Percentiles rank a stretch among this genome's conserved stretches.
Conservation (phyloP, 352 stramenopile genomes). For the Globisporangium recalcitrans region DNA sequence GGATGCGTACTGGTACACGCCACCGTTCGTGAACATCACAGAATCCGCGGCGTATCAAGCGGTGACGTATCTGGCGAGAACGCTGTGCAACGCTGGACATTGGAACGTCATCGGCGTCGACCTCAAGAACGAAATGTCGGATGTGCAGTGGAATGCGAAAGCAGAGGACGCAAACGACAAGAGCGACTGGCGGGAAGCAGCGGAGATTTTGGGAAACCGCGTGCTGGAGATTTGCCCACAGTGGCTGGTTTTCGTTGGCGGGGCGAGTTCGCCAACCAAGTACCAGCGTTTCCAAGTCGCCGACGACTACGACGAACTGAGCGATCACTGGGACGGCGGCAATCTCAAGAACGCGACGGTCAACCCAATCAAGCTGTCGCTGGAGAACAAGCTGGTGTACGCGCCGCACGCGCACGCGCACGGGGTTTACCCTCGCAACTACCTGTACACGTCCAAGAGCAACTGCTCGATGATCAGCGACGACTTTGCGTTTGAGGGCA, state of each 20-base stretch:
- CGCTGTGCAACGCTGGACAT: conserved; percentile 44
- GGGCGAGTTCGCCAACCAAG: conserved; percentile 38
- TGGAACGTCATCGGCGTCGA: conserved; percentile 71
- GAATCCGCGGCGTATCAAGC: conserved; percentile 42
- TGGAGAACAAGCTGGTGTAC: conserved; percentile 60
- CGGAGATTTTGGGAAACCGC: conserved; percentile 32
- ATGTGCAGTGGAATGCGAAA: conserved; percentile 30
- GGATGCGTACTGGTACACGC: conserved; percentile 66
- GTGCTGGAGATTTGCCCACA: conserved; percentile 46
- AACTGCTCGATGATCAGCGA: conserved; percentile 34
- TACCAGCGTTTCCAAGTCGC: conserved; percentile 33
- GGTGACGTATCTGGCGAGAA: conserved; percentile 35
- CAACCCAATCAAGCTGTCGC: conserved; percentile 34
- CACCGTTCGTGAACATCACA: conserved; percentile 39
- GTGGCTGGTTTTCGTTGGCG: conserved; percentile 61
- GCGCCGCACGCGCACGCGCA: conserved; percentile 59
- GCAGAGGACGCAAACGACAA: conserved; percentile 20
- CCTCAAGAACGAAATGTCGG: conserved; percentile 56
- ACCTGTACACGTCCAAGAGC: conserved; percentile 40
- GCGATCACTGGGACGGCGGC: conserved; percentile 53
- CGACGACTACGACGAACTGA: conserved; percentile 34
- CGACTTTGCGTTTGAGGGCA: conserved; percentile 22
- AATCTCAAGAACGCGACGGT: conserved; percentile 57
- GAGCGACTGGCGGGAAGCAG: conserved; percentile 40
- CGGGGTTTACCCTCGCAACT: conserved; percentile 48